These are phyloP conservation scores for Fraxinus excelsior DNA, from an alignment of 257 asterid genomes.

Conservation along the genomic window DNA sequence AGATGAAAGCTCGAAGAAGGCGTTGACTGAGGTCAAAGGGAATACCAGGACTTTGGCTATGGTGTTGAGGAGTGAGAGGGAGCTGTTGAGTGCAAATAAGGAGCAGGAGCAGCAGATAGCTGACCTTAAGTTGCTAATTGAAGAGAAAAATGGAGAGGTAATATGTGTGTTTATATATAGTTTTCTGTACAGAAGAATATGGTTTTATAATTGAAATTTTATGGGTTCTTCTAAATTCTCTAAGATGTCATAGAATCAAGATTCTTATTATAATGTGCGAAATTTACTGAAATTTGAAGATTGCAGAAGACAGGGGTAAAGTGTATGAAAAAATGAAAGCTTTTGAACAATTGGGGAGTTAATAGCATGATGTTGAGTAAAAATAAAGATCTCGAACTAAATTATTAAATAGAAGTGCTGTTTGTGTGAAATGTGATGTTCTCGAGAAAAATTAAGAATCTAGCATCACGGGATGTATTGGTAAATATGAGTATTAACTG, in stretches of 20 bases:
- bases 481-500: not conserved
- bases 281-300: not conserved
- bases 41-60: slow-evolving; percentile 86
- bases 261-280: not conserved
- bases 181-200: not conserved
- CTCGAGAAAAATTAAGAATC: no score
- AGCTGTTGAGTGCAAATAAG: slow-evolving; percentile 62
- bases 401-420: not conserved
- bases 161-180: not conserved
- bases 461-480: not conserved
- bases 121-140: slow-evolving; percentile 61
- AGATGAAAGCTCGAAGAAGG: slow-evolving; percentile 68
- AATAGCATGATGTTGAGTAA: not conserved
- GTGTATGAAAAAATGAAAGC: not conserved
- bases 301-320: not conserved
- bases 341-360: not conserved
- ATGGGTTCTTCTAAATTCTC: not conserved
- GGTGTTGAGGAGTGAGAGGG: slow-evolving; percentile 98
- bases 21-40: slow-evolving; percentile 70
- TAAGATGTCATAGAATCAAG: not conserved
- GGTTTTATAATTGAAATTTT: not conserved
- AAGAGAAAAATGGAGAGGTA: slow-evolving; percentile 78
- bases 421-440: no score
- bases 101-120: slow-evolving; percentile 68
- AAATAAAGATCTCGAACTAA: not conserved